phyloP scores from a whole-genome alignment of 108 stramenopile genomes.

The Cyclotella sp. region DNA sequence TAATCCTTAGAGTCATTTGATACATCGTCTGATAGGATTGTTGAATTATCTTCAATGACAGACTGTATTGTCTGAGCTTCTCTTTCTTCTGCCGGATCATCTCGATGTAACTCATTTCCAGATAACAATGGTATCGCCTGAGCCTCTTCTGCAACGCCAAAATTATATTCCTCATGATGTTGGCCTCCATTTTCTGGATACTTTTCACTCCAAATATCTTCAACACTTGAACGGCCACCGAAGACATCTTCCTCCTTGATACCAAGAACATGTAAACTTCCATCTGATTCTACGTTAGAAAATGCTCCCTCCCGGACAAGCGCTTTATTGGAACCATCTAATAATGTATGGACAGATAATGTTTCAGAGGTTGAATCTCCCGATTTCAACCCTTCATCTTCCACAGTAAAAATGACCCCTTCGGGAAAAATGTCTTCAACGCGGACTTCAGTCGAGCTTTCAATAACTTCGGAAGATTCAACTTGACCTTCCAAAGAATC shows the following conservation, averaged over 20 bases:
- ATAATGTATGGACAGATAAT: constrained; percentile 1
- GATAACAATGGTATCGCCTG: too few relatives aligned
- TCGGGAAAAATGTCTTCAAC: too few relatives aligned
- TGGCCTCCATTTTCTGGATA: neutral
- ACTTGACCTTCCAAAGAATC: too few relatives aligned
- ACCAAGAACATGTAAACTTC: constrained; percentile 2
- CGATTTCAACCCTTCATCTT: too few relatives aligned
- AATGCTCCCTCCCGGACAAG: neutral
- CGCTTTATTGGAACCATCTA: constrained; percentile 4
- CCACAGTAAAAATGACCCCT: too few relatives aligned
- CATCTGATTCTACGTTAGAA: neutral
- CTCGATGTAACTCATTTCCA: neutral
- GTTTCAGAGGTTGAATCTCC: neutral
- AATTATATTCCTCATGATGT: neutral
- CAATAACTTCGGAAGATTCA: too few relatives aligned
- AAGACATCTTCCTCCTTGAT: neutral
- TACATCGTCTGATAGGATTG: neutral
- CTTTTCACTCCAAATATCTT: neutral
- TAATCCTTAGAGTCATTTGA: neutral
- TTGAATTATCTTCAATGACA: neutral
- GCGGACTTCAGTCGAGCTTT: too few relatives aligned
- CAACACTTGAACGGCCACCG: neutral
- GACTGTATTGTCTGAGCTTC: neutral
- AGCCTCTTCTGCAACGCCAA: neutral
- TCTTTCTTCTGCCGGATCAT: neutral